phyloP scores from a whole-genome alignment of 345 rosid genomes.

The Eucalyptus cloeziana region DNA sequence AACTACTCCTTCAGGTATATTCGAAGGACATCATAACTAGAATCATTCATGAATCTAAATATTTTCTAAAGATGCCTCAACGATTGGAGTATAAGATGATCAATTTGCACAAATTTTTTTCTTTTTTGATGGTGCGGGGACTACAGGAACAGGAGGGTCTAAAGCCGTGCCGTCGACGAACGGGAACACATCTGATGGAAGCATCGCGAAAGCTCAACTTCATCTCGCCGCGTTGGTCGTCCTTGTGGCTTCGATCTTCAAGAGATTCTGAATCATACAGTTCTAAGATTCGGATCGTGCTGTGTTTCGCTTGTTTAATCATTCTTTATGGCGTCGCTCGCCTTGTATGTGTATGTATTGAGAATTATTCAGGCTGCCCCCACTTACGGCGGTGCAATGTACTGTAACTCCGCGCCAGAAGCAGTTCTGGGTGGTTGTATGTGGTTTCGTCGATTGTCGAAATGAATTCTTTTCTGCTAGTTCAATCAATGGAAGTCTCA shows the following conservation, averaged over 20 bases:
- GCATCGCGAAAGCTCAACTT: not conserved
- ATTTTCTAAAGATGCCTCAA: not conserved
- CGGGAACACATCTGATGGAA: slow-evolving; percentile 6
- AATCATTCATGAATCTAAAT: not conserved
- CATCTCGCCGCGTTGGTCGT: not conserved
- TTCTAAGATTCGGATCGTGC: not conserved
- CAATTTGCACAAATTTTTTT: not conserved
- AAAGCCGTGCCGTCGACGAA: slow-evolving; percentile 3
- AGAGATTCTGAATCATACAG: not conserved
- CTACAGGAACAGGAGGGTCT: slow-evolving; percentile 10
- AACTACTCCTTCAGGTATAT: slow-evolving; percentile 10
- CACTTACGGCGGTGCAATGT: not conserved
- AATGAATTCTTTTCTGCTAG: not conserved
- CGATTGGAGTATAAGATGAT: not conserved
- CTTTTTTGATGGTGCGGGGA: not conserved
- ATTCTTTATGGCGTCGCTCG: not conserved
- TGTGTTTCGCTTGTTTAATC: not conserved
- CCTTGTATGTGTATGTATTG: not conserved
- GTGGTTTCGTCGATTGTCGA: not conserved
- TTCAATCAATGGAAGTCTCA: not conserved
- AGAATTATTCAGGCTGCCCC: not conserved
- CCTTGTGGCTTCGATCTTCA: not conserved
- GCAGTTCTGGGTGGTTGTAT: not conserved
- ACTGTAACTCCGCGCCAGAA: not conserved
- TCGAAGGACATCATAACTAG: not conserved